Evolutionary conservation across 2,329 filamentous ascomycete genomes (phyloP).

Genomic region (Cercospora citrullina): DNA sequence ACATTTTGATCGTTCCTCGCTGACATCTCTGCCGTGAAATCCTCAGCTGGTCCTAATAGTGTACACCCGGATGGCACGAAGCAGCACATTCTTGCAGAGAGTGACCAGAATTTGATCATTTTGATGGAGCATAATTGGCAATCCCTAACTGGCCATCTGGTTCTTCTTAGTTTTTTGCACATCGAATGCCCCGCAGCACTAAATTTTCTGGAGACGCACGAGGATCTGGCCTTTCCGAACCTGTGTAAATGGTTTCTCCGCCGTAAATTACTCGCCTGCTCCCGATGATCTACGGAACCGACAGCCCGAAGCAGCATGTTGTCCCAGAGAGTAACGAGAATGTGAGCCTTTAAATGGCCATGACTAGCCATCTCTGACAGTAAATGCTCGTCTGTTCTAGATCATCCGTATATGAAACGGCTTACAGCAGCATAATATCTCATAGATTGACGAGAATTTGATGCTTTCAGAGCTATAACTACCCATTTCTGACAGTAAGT

Average conservation of each 20-base stretch:
- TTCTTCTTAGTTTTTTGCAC: neutral
- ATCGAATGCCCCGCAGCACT: neutral
- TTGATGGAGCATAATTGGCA: too few species aligned
- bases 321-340: too few species aligned
- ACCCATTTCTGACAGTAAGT: neutral
- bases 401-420: too few species aligned
- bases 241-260: neutral
- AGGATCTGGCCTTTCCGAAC: neutral
- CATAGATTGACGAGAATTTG: neutral
- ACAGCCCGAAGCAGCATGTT: neutral
- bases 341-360: too few species aligned
- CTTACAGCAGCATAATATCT: too few species aligned
- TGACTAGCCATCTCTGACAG: too few species aligned
- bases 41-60: neutral
- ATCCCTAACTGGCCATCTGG: neutral
- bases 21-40: neutral
- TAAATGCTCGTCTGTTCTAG: too few species aligned
- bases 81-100: neutral
- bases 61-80: neutral
- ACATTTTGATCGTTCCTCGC: neutral
- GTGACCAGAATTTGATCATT: neutral
- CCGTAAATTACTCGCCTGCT: neutral
- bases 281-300: neutral
- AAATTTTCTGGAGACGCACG: neutral
- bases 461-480: neutral